Base-by-base conservation (phyloP, 1,284 basidiomycete species). In the Ceratobasidium sp. region DNA sequence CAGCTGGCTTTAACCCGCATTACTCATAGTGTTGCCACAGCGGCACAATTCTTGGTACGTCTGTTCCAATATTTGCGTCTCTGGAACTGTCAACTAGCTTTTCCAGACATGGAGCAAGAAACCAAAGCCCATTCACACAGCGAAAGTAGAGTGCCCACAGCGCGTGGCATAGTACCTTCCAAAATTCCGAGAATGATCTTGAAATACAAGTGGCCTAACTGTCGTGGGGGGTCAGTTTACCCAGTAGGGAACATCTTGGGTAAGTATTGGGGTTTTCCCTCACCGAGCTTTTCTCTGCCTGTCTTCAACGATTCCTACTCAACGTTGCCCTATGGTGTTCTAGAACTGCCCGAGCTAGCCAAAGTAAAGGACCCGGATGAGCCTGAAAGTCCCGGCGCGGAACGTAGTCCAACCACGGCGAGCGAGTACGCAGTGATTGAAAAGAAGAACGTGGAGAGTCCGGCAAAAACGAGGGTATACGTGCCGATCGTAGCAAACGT, bases 41-140 rank as follows among this genome's bases (percentile, higher is more conserved):
- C 28, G 73, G 73, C 28, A 77, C 73, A 6, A 77, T 77, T 42
- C 64, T 77, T 7, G 73, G 73, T 68, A 46, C 55, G 49, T 40
- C 9, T 0, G 10, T 9, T n/a, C 40, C n/a, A n/a, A n/a, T n/a
- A 39, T 26, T 28, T 39, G 51, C 26, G 12, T 23, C 3, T 15
- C 61, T 60, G 15, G 13, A n/a, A 44, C 33, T 23, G 2, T n/a
- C n/a, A n/a, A n/a, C n/a, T n/a, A n/a, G n/a, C n/a, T n/a, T n/a
- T 67, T 77, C 18, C 53, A 77, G 73, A 77, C 46, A 77, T 77
- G 73, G 73, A 77, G 39, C 63, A 68, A 67, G 73, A 77, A 60
- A 67, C 64, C 63, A 56, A 28, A 23, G 60, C 60, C 28, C 28
- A 51, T 5, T 7, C 70, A 10, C 9, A 23, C 49, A 61, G 39